phyloP scores from a whole-genome alignment of 2,329 filamentous ascomycete genomes.

The Verticillium nonalfalfae region DNA sequence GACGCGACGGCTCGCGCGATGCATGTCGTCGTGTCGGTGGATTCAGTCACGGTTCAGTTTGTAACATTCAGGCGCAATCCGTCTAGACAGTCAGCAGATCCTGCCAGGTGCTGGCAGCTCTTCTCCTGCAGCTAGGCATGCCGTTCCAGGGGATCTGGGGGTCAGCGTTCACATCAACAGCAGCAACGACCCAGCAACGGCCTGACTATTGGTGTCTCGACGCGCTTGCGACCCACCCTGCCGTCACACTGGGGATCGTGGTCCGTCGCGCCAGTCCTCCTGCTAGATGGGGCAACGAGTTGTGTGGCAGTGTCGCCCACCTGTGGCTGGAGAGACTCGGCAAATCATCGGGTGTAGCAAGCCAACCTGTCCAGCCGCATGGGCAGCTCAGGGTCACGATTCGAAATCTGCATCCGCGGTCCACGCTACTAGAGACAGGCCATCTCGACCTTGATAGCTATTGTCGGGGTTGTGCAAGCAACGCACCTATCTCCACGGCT shows the following conservation, averaged over 20 bases:
- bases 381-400: not conserved
- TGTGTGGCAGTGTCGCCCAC: not conserved
- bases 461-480: not conserved
- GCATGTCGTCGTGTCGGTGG: slow-evolving; percentile 3
- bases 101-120: not conserved
- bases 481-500: not conserved
- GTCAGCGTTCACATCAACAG: slow-evolving; percentile 34
- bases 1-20: slow-evolving; percentile 9
- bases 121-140: not conserved
- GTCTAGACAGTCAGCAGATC: not conserved
- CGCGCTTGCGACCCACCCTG: not conserved
- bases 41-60: not conserved
- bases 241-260: not conserved
- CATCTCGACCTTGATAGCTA: not conserved
- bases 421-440: not conserved
- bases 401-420: not conserved
- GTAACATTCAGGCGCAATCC: not conserved
- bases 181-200: slow-evolving; percentile 52
- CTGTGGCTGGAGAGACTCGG: not conserved
- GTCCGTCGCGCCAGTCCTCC: slow-evolving; percentile 3
- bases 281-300: slow-evolving; percentile 12
- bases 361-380: not conserved
- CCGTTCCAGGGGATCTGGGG: not conserved
- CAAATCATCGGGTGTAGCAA: not conserved
- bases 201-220: slow-evolving; percentile 31